Conservation (phyloP, 331 rosid genomes). For the Malus hybrid region DNA sequence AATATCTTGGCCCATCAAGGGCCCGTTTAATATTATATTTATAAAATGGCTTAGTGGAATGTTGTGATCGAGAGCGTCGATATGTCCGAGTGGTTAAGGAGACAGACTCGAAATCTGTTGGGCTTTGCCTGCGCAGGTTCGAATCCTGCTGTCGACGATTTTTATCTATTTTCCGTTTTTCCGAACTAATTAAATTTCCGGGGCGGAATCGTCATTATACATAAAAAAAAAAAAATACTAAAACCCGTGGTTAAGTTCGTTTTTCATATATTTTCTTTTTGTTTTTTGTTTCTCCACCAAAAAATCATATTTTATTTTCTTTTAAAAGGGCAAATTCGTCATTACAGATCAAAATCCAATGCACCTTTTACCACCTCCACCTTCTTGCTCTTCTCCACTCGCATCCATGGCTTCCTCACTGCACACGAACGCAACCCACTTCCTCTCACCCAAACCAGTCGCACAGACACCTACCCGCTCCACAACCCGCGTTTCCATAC, state of each 20-base stretch:
- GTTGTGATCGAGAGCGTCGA: conserved; percentile 16
- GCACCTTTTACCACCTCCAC: neutral
- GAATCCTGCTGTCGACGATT: conserved; percentile 58
- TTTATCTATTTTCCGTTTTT: too few species aligned
- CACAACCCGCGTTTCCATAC: conserved; percentile 22
- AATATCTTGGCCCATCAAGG: neutral
- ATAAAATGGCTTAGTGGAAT: neutral
- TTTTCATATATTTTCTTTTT: too few species aligned
- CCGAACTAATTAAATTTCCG: neutral
- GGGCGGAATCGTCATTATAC: too few species aligned
- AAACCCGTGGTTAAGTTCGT: too few species aligned
- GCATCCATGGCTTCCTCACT: conserved; percentile 49
- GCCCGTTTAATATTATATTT: too few species aligned
- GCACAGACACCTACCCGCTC: conserved; percentile 1
- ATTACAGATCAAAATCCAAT: neutral
- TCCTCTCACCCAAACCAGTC: conserved; percentile 23
- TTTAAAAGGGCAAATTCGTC: conserved; percentile 13
- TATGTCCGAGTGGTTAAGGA: conserved; percentile 79
- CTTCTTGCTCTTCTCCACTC: neutral
- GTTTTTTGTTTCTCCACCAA: too few species aligned
- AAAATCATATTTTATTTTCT: neutral
- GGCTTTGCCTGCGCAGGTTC: conserved; percentile 84
- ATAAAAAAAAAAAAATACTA: too few species aligned
- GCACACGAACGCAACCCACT: conserved; percentile 26
- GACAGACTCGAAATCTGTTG: conserved; percentile 69